phyloP scores from a whole-genome alignment of 2,329 filamentous ascomycete genomes.

The Fusarium azukiicola region DNA sequence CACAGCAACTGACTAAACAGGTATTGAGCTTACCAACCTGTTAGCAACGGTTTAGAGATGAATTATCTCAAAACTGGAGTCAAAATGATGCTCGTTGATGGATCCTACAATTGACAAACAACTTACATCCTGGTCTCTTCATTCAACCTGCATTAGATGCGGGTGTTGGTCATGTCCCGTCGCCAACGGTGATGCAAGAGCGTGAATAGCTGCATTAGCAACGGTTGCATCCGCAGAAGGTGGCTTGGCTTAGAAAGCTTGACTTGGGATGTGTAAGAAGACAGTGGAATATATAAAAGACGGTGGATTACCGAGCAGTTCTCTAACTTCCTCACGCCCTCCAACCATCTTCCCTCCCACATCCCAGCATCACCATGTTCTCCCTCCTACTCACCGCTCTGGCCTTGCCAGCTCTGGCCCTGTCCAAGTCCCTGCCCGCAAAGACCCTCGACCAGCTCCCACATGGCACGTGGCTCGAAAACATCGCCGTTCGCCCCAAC shows the following conservation, averaged over 20 bases:
- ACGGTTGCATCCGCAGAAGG: neutral
- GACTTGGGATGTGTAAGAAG: neutral
- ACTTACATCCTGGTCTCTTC: neutral
- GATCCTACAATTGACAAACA: neutral
- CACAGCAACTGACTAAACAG: constrained; percentile 9
- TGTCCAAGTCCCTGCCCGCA: constrained; percentile 33
- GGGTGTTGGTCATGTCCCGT: neutral
- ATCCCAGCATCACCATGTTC: constrained; percentile 24
- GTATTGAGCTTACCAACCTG: neutral
- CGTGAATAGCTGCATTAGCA: neutral
- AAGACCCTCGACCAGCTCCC: constrained; percentile 36
- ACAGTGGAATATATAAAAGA: neutral
- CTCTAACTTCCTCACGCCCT: neutral
- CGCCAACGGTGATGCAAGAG: neutral
- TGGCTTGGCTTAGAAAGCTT: constrained; percentile 11
- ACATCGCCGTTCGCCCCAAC: constrained; percentile 45
- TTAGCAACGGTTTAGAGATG: constrained; percentile 8
- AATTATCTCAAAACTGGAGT: neutral
- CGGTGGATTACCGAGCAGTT: neutral
- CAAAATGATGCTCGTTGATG: neutral
- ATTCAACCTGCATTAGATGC: neutral
- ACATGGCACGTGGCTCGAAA: constrained; percentile 45
- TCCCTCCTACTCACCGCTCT: constrained; percentile 13
- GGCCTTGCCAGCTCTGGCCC: constrained; percentile 19
- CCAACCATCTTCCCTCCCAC: neutral